Evolutionary conservation across 495 filamentous ascomycete genomes (phyloP).

Genomic region (Terfezia boudieri): DNA sequence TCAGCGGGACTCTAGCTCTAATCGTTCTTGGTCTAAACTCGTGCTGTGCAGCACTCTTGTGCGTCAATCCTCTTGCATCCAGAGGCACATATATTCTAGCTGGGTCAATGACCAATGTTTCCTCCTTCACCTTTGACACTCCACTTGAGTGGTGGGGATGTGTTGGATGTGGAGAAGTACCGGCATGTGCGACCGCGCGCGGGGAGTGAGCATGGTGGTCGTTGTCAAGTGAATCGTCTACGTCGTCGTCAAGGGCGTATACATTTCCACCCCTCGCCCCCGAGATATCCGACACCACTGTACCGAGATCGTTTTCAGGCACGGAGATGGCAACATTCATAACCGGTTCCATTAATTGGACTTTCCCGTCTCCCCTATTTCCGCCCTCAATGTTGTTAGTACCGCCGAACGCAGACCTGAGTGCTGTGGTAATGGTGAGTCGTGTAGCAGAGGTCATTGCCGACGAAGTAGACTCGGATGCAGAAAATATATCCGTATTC

Average conservation of each 20-base stretch:
- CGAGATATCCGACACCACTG: constrained; percentile 76
- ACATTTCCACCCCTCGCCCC: constrained; percentile 67
- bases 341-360: constrained; percentile 62
- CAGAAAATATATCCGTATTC: constrained; percentile 34
- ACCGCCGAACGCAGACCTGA: constrained; percentile 31
- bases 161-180: too few species aligned
- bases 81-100: constrained; percentile 59
- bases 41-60: not conserved
- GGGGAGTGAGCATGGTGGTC: not conserved
- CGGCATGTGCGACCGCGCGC: not conserved
- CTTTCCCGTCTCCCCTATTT: constrained; percentile 10
- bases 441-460: constrained; percentile 61
- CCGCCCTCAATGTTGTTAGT: constrained; percentile 19
- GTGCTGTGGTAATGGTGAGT: constrained; percentile 41
- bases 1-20: constrained; percentile 65
- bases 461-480: constrained; percentile 42
- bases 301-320: constrained; percentile 56
- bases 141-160: not conserved
- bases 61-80: constrained; percentile 1
- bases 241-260: constrained; percentile 45
- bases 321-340: constrained; percentile 70
- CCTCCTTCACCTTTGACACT: not conserved
- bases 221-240: constrained; percentile 12
- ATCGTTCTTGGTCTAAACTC: constrained; percentile 35
- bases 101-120: not conserved